Evolutionary conservation across 1,284 basidiomycete genomes (phyloP), one percentile per base, ranked within the genome.

Genomic region (Anthracocystis panici-leucophaei): DNA sequence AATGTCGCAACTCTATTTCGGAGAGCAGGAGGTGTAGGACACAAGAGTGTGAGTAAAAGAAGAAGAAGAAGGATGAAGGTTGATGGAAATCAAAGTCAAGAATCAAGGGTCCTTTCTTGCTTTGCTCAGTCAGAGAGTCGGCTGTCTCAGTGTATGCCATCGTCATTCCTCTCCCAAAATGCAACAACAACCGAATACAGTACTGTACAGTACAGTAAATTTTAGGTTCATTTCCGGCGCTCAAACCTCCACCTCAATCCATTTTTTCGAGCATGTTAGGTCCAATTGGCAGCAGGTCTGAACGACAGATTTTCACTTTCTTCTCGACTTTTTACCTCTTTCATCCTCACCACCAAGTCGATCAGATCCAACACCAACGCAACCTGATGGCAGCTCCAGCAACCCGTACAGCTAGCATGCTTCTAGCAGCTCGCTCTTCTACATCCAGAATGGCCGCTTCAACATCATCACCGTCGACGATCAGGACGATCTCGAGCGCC

Each of bases 291-390:
- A 23, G 40, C 42, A 5, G 14, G 23, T 33, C 23, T 55, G 51
- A 65, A 65, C 51, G 64, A 59, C 64, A 59, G 46, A 49, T 65
- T 65, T 65, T 60, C 25, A 23, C 46, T 48, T 48, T 48, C 44
- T n/a, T 48, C 25, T 23, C 29, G 31, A 40, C 57, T 41, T 23
- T 23, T 16, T 25, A 8, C 2, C 10, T 10, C 25, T 42, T 25
- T 25, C 20, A n/a, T 46, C 29, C 16, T 25, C 25, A 46, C 21
- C 46, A 44, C 42, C 64, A 18, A 42, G n/a, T 25, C 25, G 16
- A 6, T 14, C 29, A 35, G 35, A 40, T 1, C 11, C 38, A 23
- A 11, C 5, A 21, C 35, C 21, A 20, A n/a, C 40, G 57, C 21
- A 20, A n/a, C 40, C 57, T 44, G 49, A 54, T 35, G 25, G 46